phyloP scores from a whole-genome alignment of 2,329 filamentous ascomycete species.

The Sclerotinia subarctica region DNA sequence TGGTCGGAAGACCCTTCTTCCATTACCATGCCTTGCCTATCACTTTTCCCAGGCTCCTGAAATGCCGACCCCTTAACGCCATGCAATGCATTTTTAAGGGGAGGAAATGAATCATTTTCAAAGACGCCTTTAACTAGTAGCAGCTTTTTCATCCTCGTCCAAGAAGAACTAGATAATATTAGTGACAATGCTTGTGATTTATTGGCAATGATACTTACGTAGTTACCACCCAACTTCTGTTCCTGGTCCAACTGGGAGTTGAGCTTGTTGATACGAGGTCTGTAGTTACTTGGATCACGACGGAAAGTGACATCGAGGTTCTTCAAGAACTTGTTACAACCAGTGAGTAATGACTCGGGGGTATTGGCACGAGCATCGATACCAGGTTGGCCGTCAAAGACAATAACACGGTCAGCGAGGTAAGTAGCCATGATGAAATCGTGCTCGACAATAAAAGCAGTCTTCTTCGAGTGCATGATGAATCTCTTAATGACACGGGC shows the following conservation, averaged over 20 bases:
- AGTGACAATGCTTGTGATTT: conserved; percentile 16
- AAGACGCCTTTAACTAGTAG: conserved; percentile 58
- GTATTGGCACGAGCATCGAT: conserved; percentile 82
- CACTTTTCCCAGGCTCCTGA: conserved; percentile 32
- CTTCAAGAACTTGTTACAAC: conserved; percentile 95
- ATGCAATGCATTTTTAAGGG: conserved; percentile 34
- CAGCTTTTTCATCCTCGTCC: conserved; percentile 63
- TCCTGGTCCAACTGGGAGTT: conserved; percentile 96
- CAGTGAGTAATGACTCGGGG: conserved; percentile 84
- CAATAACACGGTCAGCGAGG: conserved; percentile 88
- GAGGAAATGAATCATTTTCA: conserved; percentile 43
- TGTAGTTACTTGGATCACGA: conserved; percentile 91
- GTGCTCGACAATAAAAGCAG: conserved; percentile 98
- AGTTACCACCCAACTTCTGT: conserved; percentile 92
- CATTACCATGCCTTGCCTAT: conserved; percentile 40
- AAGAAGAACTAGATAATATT: conserved; percentile 75
- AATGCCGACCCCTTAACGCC: conserved; percentile 38
- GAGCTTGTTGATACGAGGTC: conserved; percentile 97
- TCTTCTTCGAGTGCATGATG: conserved; percentile 99
- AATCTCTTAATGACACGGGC: conserved; percentile 98
- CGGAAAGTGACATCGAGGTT: conserved; percentile 98
- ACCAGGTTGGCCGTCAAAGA: conserved; percentile 93
- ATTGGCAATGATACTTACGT: conserved; percentile 54
- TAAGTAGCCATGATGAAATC: conserved; percentile 94
- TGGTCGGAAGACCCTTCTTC: conserved; percentile 61